A percentile compares a stretch with the other conserved stretches of the same genome.
These are phyloP conservation scores for Platanthera guangdongensis DNA, from an alignment of 106 monocot genomes.

Conservation along the genomic window DNA sequence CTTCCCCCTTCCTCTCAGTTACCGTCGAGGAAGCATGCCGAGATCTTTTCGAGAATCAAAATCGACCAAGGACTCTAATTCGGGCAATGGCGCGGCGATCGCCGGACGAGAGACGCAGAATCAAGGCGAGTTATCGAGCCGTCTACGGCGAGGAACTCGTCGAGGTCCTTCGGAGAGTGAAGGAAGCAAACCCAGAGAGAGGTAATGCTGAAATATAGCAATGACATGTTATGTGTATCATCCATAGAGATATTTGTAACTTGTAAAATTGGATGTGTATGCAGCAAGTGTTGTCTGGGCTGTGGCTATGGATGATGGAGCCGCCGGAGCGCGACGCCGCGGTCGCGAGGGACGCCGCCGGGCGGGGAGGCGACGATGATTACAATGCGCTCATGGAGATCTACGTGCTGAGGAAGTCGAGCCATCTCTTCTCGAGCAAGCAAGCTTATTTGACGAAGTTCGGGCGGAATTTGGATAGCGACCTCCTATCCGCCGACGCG, in stretches of 20 bases:
- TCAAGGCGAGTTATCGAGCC: constrained; percentile 23
- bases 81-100: constrained; percentile 11
- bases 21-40: constrained; percentile 4
- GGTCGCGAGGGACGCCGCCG: constrained; percentile 20
- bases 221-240: too few relatives aligned
- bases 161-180: constrained; percentile 19
- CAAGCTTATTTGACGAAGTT: constrained; percentile 30
- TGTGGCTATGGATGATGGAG: constrained; percentile 42
- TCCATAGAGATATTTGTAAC: background rate
- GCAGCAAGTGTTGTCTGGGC: background rate
- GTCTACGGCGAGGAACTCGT: constrained; percentile 26
- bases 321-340: constrained; percentile 28
- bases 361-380: constrained; percentile 5
- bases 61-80: background rate
- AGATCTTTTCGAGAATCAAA: constrained; percentile 3
- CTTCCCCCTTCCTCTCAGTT: background rate
- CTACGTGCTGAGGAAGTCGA: constrained; percentile 34
- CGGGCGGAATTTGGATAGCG: constrained; percentile 31
- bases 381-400: constrained; percentile 37
- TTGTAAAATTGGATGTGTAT: background rate
- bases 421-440: constrained; percentile 32
- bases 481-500: constrained; percentile 11
- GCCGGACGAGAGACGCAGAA: constrained; percentile 13
- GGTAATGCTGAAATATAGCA: background rate
- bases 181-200: constrained; percentile 9